Evolutionary conservation across 1,284 basidiomycete genomes (phyloP), one percentile per base, ranked within the genome.

Genomic region (Baeospora myosura): DNA sequence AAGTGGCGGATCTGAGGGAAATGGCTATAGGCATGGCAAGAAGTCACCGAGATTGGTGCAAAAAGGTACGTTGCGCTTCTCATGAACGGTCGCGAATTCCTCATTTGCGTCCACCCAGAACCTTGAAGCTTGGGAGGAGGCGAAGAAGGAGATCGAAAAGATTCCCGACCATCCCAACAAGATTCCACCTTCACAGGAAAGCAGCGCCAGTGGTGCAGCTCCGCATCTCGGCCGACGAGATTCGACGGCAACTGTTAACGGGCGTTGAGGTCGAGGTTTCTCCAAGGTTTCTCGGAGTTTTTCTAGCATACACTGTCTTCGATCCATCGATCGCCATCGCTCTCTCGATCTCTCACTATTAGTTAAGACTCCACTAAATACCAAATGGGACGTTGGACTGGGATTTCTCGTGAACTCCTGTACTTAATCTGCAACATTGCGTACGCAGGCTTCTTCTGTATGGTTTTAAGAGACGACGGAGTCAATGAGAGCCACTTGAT

Each of bases 51-150:
- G 95, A 98, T 50, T 97, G 92, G 88, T 95, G 92, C 60, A 80
- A 86, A 65, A 88, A 92, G 78, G 92, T 91, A 48, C 41, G 66
- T 61, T 43, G 42, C 10, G 30, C n/a, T 44, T 29, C 41, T 38
- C 42, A 26, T 34, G 36, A 32, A 38, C 32, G 16, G 31, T 26
- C 10, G 22, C 21, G 17, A 17, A 18, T n/a, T 16, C 23, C 14
- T 29, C 7, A 23, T n/a, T n/a, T n/a, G n/a, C n/a, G n/a, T n/a
- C n/a, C n/a, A n/a, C n/a, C 16, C 55, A 96, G 92, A 98, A 98
- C 63, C 71, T 98, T 43, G 88, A 95, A 56, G 88, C 87, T 42
- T 98, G 95, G 95, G 85, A 96, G 65, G 90, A 91, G 53, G 95
- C 92, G 7, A 92, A 92, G 70, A 76, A 76, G 49, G 92, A 94